Percentiles rank a stretch among this genome's conserved stretches.
Conservation (phyloP, 208 protist genomes). For the Leishmania tarentolae region DNA sequence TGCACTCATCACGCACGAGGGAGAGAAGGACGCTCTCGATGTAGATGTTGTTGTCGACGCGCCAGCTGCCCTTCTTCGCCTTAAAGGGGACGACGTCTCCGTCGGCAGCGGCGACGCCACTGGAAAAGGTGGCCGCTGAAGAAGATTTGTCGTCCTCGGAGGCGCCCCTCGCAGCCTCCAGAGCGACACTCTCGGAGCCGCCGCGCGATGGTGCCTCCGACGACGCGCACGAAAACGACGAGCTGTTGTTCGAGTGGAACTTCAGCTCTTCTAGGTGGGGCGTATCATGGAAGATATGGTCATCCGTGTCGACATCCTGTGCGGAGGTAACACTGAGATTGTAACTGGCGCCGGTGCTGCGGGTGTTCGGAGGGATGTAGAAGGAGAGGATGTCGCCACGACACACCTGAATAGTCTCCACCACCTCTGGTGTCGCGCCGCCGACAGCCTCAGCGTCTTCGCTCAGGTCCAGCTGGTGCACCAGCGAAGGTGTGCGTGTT, state of each 20-base stretch:
- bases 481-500: slow-evolving; percentile 8
- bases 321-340: not conserved
- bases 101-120: not conserved
- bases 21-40: slow-evolving; percentile 71
- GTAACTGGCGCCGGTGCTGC: not conserved
- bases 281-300: not conserved
- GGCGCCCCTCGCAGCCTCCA: not conserved
- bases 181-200: not conserved
- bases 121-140: not conserved
- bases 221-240: not conserved
- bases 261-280: not conserved
- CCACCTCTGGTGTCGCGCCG: not conserved
- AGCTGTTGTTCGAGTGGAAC: not conserved
- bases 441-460: not conserved
- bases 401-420: slow-evolving; percentile 27
- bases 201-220: not conserved
- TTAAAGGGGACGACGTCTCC: too few relatives aligned
- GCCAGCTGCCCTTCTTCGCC: slow-evolving; percentile 39
- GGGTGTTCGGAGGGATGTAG: slow-evolving; percentile 8
- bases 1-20: slow-evolving; percentile 74
- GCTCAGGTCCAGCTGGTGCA: not conserved
- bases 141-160: not conserved
- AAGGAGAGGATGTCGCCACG: slow-evolving; percentile 57
- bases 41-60: slow-evolving; percentile 38
- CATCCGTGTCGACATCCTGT: not conserved